These are phyloP conservation scores for Anisodus acutangulus DNA, from an alignment of 257 asterid species.

Conservation along the genomic window DNA sequence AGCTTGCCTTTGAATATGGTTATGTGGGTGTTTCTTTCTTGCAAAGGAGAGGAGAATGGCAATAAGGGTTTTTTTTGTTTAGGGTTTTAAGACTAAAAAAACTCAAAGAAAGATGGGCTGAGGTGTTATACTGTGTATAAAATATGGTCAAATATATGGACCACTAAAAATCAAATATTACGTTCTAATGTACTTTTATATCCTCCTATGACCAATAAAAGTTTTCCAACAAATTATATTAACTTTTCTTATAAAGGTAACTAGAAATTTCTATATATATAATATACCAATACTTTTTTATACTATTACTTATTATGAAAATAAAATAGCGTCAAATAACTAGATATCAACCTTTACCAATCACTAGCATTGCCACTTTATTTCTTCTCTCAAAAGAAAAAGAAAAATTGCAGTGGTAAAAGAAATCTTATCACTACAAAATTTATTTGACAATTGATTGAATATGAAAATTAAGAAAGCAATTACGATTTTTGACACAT, in stretches of 20 bases:
- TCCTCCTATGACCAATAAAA: no score
- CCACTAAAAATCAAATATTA: background rate
- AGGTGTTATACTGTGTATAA: no score
- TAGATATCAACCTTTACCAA: background rate
- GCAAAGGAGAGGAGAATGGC: slow-evolving; percentile 20
- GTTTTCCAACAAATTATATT: background rate
- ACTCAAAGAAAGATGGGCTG: background rate
- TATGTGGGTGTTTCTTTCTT: background rate
- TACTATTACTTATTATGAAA: background rate
- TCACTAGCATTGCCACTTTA: no score
- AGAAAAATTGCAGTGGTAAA: no score
- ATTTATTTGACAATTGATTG: no score
- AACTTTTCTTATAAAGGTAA: background rate
- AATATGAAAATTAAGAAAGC: no score
- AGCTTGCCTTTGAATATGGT: slow-evolving; percentile 31
- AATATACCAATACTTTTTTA: background rate
- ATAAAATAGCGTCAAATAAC: background rate
- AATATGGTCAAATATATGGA: background rate
- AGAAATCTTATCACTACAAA: no score
- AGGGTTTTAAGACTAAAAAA: slow-evolving; percentile 21
- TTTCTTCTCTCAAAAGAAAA: no score
- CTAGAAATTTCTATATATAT: background rate
- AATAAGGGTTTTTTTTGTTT: background rate
- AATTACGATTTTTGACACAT: no score
- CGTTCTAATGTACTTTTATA: no score